Percentiles rank a stretch among this genome's conserved stretches.
These are phyloP conservation scores for Kwoniella newhampshirensis DNA, from an alignment of 768 basidiomycete species.

Conservation along the genomic window DNA sequence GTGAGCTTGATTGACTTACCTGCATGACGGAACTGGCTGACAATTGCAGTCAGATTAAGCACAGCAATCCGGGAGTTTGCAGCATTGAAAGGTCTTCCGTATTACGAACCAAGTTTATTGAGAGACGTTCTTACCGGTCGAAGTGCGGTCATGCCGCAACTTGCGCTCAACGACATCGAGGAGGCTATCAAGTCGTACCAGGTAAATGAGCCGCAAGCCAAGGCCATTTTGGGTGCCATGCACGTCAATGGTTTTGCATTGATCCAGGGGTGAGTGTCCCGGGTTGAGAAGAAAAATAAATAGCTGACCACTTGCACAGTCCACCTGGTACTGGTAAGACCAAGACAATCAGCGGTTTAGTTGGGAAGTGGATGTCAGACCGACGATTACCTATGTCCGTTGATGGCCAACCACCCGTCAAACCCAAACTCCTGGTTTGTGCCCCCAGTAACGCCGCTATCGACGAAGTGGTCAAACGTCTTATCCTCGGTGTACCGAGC, in stretches of 20 bases:
- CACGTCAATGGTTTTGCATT: conserved; percentile 74
- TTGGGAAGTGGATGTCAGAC: conserved; percentile 72
- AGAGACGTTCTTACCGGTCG: conserved; percentile 69
- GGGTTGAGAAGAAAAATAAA: not conserved
- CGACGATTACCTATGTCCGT: conserved; percentile 61
- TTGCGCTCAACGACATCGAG: conserved; percentile 61
- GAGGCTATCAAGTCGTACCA: conserved; percentile 68
- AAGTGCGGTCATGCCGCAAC: conserved; percentile 57
- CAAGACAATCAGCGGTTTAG: conserved; percentile 93
- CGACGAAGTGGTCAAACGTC: conserved; percentile 85
- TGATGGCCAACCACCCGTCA: conserved; percentile 57
- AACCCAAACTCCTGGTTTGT: conserved; percentile 80
- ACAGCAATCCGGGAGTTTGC: conserved; percentile 91
- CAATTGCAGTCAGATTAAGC: conserved; percentile 63
- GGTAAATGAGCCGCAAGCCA: conserved; percentile 92
- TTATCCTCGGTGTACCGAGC: conserved; percentile 73
- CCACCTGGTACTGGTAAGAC: conserved; percentile 99
- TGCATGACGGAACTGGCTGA: not conserved
- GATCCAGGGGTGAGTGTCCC: conserved; percentile 94
- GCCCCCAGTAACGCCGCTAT: conserved; percentile 98
- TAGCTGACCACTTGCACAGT: conserved; percentile 55
- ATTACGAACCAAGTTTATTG: conserved; percentile 66
- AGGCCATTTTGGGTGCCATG: conserved; percentile 76
- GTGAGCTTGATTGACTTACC: conserved; percentile 57
- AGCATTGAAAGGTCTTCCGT: conserved; percentile 76